These are phyloP conservation scores for Pogostemon cablin DNA, from an alignment of 257 asterid genomes.

Conservation along the genomic window DNA sequence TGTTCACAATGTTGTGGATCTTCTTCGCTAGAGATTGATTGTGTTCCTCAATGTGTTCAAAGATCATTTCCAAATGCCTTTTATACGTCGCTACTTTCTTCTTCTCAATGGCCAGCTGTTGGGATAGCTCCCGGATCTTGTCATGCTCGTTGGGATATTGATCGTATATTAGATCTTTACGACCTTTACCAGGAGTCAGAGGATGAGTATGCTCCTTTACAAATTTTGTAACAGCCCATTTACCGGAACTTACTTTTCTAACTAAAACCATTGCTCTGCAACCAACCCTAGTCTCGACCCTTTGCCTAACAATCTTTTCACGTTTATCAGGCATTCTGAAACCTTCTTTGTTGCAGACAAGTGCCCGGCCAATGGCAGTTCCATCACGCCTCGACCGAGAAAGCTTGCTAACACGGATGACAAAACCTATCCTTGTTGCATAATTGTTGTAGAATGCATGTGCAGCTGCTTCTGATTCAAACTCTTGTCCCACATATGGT, in stretches of 20 bases:
- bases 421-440: conserved; percentile 84
- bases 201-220: conserved; percentile 93
- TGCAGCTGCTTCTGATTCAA: conserved; percentile 93
- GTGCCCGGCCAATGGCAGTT: conserved; percentile 94
- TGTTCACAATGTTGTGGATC: conserved; percentile 70
- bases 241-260: conserved; percentile 78
- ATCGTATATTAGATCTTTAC: conserved; percentile 79
- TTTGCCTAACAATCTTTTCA: conserved; percentile 87
- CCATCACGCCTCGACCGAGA: conserved; percentile 99
- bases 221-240: conserved; percentile 88
- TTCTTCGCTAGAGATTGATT: conserved; percentile 79
- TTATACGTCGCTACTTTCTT: conserved; percentile 86
- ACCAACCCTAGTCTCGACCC: conserved; percentile 97
- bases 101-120: conserved; percentile 88
- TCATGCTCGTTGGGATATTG: conserved; percentile 96
- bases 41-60: conserved; percentile 94
- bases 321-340: conserved; percentile 91
- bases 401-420: conserved; percentile 96
- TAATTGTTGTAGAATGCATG: conserved; percentile 89
- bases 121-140: conserved; percentile 83
- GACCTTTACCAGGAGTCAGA: conserved; percentile 85
- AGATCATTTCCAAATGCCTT: conserved; percentile 86
- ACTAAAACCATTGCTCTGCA: conserved; percentile 97
- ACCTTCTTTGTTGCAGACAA: conserved; percentile 99
- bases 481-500: conserved; percentile 87